These are phyloP conservation scores for maize (Zea mays) DNA, from an alignment of 176 grass and related monocot species.

Conservation along the genomic window Zm-B73-REFERENCE-NAM-5.0 NC_050104.1:15896001-15896500, in stretches of 20 bases:
- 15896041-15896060: constrained; percentile 93
- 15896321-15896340: constrained; percentile 40
- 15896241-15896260: constrained; percentile 12
- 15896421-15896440: constrained; percentile 16
- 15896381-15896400: neutral
- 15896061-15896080: constrained; percentile 95
- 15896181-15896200: constrained; percentile 55
- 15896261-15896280: constrained; percentile 27
- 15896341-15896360: constrained; percentile 35
- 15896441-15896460: neutral
- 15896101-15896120: constrained; percentile 42
- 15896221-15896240: constrained; percentile 70
- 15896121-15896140: constrained; percentile 64
- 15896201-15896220: constrained; percentile 72
- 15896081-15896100: constrained; percentile 64
- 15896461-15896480: neutral
- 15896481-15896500: neutral
- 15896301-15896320: neutral
- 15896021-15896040: constrained; percentile 92
- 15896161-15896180: constrained; percentile 73
- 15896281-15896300: constrained; percentile 2
- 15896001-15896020: constrained; percentile 80
- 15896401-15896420: neutral
- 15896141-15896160: constrained; percentile 73
- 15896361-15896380: constrained; percentile 33